Percentiles rank a stretch among this genome's conserved stretches.
Conservation (phyloP, 2,329 filamentous ascomycete species). For the Rhinocladiella similis region DNA sequence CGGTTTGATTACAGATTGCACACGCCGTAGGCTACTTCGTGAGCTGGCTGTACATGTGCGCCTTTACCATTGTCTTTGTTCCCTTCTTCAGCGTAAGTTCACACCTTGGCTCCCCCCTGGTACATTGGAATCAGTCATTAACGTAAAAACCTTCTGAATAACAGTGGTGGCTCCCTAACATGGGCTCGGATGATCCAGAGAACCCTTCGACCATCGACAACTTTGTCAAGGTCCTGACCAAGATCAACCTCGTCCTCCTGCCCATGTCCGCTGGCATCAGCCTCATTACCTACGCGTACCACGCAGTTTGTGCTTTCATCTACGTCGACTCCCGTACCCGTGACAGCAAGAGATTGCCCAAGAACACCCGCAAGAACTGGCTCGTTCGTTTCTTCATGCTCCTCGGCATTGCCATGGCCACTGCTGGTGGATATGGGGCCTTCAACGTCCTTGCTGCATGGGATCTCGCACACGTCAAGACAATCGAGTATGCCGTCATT, state of each 20-base stretch:
- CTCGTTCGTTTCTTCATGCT: constrained; percentile 24
- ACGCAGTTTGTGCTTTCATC: constrained; percentile 22
- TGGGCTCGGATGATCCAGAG: constrained; percentile 9
- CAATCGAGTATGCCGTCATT: constrained; percentile 25
- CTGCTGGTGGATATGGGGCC: constrained; percentile 19
- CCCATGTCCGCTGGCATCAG: constrained; percentile 21
- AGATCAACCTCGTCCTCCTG: constrained; percentile 28
- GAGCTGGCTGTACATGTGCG: constrained; percentile 28
- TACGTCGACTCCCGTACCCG: constrained; percentile 25
- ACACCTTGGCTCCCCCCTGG: no score
- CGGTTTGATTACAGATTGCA: constrained; percentile 19
- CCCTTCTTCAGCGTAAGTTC: constrained; percentile 27
- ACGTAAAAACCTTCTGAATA: no score
- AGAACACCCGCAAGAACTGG: constrained; percentile 29
- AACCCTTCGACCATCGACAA: constrained; percentile 12
- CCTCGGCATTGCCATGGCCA: constrained; percentile 20
- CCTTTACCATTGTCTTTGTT: constrained; percentile 25
- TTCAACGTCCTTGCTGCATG: constrained; percentile 24
- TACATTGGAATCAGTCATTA: no score
- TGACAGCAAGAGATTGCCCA: constrained; percentile 13
- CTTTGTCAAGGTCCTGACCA: constrained; percentile 19
- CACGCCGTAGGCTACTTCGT: constrained; percentile 28
- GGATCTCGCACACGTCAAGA: constrained; percentile 28
- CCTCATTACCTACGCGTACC: constrained; percentile 23
- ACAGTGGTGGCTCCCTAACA: constrained; percentile 29